phyloP scores from a whole-genome alignment of 2,329 filamentous ascomycete genomes.

The Hymenoscyphus albidus region DNA sequence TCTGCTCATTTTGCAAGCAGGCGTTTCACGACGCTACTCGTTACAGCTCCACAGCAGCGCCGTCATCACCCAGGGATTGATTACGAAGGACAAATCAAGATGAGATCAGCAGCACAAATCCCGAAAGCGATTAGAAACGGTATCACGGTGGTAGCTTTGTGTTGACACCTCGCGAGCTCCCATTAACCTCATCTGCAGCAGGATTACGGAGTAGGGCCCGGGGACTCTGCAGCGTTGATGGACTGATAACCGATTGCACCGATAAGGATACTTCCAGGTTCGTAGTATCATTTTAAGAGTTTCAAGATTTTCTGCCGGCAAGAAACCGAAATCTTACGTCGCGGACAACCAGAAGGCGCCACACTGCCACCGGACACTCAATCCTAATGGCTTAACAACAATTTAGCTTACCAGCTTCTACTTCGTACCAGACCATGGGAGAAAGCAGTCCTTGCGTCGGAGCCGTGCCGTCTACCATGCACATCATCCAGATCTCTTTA shows the following conservation, averaged over 20 bases:
- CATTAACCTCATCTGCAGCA: conserved; percentile 10
- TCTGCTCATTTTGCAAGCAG: conserved; percentile 2
- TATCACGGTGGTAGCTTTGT: neutral
- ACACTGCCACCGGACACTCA: conserved; percentile 9
- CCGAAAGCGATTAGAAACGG: conserved; percentile 11
- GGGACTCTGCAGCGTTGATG: conserved; percentile 20
- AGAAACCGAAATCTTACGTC: conserved; percentile 11
- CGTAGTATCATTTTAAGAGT: conserved; percentile 17
- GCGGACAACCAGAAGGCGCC: conserved; percentile 12
- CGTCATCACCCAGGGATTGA: conserved; percentile 9
- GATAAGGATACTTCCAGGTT: conserved; percentile 20
- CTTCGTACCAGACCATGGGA: conserved; percentile 7
- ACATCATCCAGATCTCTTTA: conserved; percentile 20
- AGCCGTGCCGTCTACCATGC: conserved; percentile 17
- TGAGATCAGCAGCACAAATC: conserved; percentile 19
- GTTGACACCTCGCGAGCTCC: neutral
- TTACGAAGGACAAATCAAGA: conserved; percentile 4
- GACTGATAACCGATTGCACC: conserved; percentile 21
- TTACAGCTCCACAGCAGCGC: conserved; percentile 5
- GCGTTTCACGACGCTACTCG: conserved; percentile 15
- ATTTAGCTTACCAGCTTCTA: conserved; percentile 9
- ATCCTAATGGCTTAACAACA: conserved; percentile 4
- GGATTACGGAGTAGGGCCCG: conserved; percentile 16
- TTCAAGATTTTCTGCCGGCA: conserved; percentile 23
- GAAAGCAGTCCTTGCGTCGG: conserved; percentile 17